Evolutionary conservation across 805 yeast genomes (phyloP).

Genomic region (Teunomyces kruisii): DNA sequence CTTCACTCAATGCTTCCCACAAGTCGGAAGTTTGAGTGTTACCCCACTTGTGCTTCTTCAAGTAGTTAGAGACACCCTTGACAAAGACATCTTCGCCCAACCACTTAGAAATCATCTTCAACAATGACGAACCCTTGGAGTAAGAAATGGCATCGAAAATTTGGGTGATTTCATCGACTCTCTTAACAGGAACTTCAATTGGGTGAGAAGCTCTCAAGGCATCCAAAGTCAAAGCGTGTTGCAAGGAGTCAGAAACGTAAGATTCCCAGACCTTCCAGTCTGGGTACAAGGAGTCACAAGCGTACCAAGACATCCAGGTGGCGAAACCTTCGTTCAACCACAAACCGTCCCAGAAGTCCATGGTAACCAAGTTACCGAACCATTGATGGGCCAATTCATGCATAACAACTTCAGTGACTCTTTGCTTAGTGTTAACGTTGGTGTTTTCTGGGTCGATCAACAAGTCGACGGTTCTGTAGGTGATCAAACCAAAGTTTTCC

Average conservation of each 20-base stretch:
- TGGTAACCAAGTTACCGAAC: slow-evolving; percentile 87
- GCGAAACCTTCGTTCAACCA: slow-evolving; percentile 92
- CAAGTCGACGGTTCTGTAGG: slow-evolving; percentile 75
- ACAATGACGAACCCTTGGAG: slow-evolving; percentile 74
- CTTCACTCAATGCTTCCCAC: slow-evolving; percentile 72
- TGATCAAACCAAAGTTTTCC: slow-evolving; percentile 84
- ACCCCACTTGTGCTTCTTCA: slow-evolving; percentile 73
- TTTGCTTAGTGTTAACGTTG: slow-evolving; percentile 59
- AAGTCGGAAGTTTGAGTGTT: slow-evolving; percentile 75
- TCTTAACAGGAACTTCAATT: slow-evolving; percentile 76
- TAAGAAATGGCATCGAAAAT: slow-evolving; percentile 84
- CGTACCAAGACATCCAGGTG: slow-evolving; percentile 88
- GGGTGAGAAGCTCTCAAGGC: slow-evolving; percentile 84
- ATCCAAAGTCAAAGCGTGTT: slow-evolving; percentile 72
- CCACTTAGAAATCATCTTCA: slow-evolving; percentile 79
- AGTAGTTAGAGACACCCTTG: slow-evolving; percentile 75
- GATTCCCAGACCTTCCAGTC: slow-evolving; percentile 88
- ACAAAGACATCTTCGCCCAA: slow-evolving; percentile 75
- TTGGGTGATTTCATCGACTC: slow-evolving; percentile 79
- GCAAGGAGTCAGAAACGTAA: slow-evolving; percentile 75
- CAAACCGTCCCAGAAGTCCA: slow-evolving; percentile 92
- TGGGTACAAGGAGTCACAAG: slow-evolving; percentile 72
- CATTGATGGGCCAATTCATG: slow-evolving; percentile 92
- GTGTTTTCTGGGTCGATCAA: slow-evolving; percentile 72
- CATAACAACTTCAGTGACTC: slow-evolving; percentile 83